Base-by-base conservation (phyloP, 306 rosid genomes). In the Pyrus betulifolia region DNA sequence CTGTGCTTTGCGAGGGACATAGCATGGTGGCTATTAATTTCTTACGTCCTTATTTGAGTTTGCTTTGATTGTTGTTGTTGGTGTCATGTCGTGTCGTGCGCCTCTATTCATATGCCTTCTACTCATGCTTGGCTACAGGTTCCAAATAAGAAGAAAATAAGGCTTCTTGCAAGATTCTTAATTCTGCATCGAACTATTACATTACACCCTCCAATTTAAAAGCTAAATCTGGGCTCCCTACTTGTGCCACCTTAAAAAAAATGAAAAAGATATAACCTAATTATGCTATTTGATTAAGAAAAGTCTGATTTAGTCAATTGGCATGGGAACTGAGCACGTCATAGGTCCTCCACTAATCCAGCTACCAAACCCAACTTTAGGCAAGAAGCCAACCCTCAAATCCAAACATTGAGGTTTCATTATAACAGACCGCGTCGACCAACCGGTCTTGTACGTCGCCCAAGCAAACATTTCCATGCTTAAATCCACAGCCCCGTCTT, bases 361-460 rank as follows among this genome's bases (percentile, higher is more conserved):
- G 33, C 60, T 27, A 17, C 74, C 60, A 15, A 69, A 69, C 9
- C 60, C 58, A 3, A 11, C 21, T 49, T 46, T 69, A 46, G 73
- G 73, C 54, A 69, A 54, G 60, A 69, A 46, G 23, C 21, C 74
- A 49, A 69, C 60, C 74, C n/a, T 69, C 74, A 69, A 17, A 27
- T 69, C 60, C 25, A 69, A 69, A 45, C 74, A 46, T 30, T 25
- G 73, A 46, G 73, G 42, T 14, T 8, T 69, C 57, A 69, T 3
- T 0, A 46, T 8, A 49, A 49, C 38, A 0, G 30, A 45, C 1
- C 28, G 4, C 1, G 12, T 27, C 60, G 27, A 46, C 40, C 74
- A 27, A 8, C 60, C 42, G 14, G 40, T 49, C 60, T 7, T 69
- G 30, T 49, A 70, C 6, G 60, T 45, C 17, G 60, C 74, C 6